A percentile compares a stretch with the other conserved stretches of the same genome.
Evolutionary conservation across 805 yeast genomes (phyloP).

Genomic region (Pichia manshurica): DNA sequence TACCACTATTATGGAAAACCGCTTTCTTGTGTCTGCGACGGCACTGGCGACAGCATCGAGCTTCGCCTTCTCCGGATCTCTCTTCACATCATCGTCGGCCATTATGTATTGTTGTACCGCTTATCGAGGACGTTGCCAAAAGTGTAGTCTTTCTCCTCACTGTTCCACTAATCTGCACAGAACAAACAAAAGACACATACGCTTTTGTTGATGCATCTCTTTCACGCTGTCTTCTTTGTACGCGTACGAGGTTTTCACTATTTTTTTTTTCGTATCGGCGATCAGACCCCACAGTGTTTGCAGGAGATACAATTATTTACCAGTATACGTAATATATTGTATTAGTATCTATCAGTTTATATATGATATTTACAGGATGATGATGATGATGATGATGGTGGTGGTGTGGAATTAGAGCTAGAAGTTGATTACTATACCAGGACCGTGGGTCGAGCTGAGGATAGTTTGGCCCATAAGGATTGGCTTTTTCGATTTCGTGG

Average conservation of each 20-base stretch:
- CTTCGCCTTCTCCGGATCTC: background rate
- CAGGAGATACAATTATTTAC: too few species aligned
- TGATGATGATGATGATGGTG: background rate
- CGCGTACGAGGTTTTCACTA: too few species aligned
- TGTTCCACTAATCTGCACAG: too few species aligned
- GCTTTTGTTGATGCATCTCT: too few species aligned
- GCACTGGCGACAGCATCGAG: background rate
- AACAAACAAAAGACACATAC: too few species aligned
- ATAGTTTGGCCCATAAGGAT: slow-evolving; percentile 64
- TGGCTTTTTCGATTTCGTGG: slow-evolving; percentile 62
- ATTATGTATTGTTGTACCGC: background rate
- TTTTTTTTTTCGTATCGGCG: too few species aligned
- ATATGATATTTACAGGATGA: background rate
- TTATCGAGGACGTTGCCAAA: too few species aligned
- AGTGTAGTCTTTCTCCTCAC: too few species aligned
- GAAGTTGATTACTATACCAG: slow-evolving; percentile 64
- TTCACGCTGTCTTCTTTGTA: too few species aligned
- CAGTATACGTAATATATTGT: too few species aligned
- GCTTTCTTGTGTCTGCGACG: background rate
- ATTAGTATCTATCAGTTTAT: background rate
- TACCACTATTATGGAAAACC: slow-evolving; percentile 21
- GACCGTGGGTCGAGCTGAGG: slow-evolving; percentile 69
- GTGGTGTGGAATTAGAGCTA: slow-evolving; percentile 12
- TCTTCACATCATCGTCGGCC: background rate
- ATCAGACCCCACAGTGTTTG: too few species aligned